Evolutionary conservation across 441 rosid genomes (phyloP).

Genomic region (Euphorbia schlechtendalii): DNA sequence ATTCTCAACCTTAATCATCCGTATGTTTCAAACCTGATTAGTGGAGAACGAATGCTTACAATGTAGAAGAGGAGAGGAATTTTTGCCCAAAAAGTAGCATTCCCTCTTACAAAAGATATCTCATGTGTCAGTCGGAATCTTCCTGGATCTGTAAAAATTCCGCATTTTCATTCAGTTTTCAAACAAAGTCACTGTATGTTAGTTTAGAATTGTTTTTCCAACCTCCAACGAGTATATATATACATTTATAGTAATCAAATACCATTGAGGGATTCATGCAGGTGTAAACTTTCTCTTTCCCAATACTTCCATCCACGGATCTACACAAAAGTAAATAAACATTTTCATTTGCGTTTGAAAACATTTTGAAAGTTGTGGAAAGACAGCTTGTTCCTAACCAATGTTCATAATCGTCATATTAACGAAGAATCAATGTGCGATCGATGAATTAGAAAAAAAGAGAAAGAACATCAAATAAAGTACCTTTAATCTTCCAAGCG

Average conservation of each 20-base stretch:
- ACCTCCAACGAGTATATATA: too few relatives aligned
- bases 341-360: too few relatives aligned
- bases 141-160: slow-evolving; percentile 45
- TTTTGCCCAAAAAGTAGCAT: slow-evolving; percentile 50
- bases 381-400: too few relatives aligned
- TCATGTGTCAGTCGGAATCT: slow-evolving; percentile 91
- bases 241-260: slow-evolving; percentile 3
- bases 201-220: too few relatives aligned
- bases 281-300: slow-evolving; percentile 45
- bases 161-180: slow-evolving; percentile 8
- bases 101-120: slow-evolving; percentile 75
- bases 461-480: not conserved
- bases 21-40: too few relatives aligned
- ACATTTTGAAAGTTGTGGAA: too few relatives aligned
- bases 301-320: slow-evolving; percentile 72
- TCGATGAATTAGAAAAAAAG: not conserved
- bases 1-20: too few relatives aligned
- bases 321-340: slow-evolving; percentile 30
- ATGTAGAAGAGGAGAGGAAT: slow-evolving; percentile 46
- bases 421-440: too few relatives aligned
- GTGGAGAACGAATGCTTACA: slow-evolving; percentile 56
- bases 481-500: slow-evolving; percentile 83
- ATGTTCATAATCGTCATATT: too few relatives aligned
- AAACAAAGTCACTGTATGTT: too few relatives aligned
- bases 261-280: slow-evolving; percentile 48